These are phyloP conservation scores for Aspergillus nidulans DNA, from an alignment of 495 filamentous ascomycete genomes.

Conservation along the genomic window DNA sequence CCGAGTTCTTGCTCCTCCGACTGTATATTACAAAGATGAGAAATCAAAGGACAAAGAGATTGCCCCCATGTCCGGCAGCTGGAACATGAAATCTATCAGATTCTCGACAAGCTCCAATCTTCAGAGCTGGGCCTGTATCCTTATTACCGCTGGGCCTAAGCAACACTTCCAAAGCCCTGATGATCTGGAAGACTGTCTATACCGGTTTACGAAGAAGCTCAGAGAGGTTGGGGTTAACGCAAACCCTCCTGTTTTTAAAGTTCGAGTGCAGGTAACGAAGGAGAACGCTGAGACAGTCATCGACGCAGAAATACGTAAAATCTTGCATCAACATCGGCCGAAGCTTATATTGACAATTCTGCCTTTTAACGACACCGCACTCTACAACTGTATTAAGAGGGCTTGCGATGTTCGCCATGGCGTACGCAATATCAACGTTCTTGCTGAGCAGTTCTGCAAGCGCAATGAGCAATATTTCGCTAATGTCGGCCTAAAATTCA, in stretches of 20 bases:
- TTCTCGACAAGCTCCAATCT: constrained; percentile 37
- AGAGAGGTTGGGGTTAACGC: constrained; percentile 27
- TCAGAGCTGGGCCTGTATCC: constrained; percentile 36
- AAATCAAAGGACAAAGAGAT: constrained; percentile 23
- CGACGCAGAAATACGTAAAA: constrained; percentile 25
- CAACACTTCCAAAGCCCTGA: constrained; percentile 6
- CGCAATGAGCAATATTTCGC: constrained; percentile 56
- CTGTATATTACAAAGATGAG: constrained; percentile 45
- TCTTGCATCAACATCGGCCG: constrained; percentile 32
- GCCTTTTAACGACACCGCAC: constrained; percentile 37
- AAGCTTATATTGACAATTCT: constrained; percentile 63
- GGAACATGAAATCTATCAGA: constrained; percentile 51
- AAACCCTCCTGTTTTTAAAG: constrained; percentile 13
- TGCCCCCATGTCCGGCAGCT: constrained; percentile 33
- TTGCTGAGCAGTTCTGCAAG: constrained; percentile 44
- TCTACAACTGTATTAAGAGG: constrained; percentile 56
- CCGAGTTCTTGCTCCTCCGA: constrained; percentile 55
- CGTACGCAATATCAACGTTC: constrained; percentile 13
- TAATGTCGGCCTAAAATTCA: constrained; percentile 79
- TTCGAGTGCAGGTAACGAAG: constrained; percentile 10
- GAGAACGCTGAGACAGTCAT: constrained; percentile 13
- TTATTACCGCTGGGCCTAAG: constrained; percentile 9
- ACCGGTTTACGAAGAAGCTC: constrained; percentile 20
- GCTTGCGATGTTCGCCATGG: constrained; percentile 13
- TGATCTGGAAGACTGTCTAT: constrained; percentile 11